Conservation (phyloP, 1,139 yeast genomes). For the Sugiyamaella castrensis region DNA sequence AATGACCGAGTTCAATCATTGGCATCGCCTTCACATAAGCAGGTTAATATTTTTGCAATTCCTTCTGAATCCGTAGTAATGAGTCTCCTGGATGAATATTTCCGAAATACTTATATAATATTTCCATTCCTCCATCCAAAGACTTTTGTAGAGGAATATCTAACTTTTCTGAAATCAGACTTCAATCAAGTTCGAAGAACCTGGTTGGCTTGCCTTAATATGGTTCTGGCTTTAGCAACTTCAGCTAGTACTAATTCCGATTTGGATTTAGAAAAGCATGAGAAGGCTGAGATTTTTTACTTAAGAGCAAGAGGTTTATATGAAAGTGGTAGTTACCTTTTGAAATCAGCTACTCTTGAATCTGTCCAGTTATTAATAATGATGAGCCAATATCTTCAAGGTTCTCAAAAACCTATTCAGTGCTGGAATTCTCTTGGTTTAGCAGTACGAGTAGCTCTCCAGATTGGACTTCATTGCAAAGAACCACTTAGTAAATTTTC, state of each 20-base stretch:
- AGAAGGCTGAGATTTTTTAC: conserved; percentile 2
- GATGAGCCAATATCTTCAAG: conserved; percentile 7
- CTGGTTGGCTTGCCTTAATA: conserved; percentile 11
- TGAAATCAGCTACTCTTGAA: conserved; percentile 1
- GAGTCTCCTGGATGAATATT: conserved; percentile 1
- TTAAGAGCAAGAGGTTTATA: conserved; percentile 1
- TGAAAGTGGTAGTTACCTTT: not conserved
- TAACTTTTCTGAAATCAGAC: not conserved
- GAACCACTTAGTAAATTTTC: conserved; percentile 3
- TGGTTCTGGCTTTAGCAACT: conserved; percentile 9
- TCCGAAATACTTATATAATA: conserved; percentile 2
- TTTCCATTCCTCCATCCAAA: conserved; percentile 7
- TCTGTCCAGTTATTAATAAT: conserved; percentile 7
- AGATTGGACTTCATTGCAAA: conserved; percentile 9
- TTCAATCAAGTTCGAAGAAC: not conserved
- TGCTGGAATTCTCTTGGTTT: conserved; percentile 9
- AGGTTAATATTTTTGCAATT: not conserved
- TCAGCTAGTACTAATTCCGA: not conserved
- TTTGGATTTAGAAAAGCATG: not conserved
- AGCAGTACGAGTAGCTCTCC: conserved; percentile 7
- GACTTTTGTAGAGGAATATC: conserved; percentile 3
- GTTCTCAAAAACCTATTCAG: conserved; percentile 4
- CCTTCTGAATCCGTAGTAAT: conserved; percentile 1
- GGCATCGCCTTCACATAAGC: too few relatives aligned
- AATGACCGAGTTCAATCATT: not conserved